A percentile compares a stretch with the other conserved stretches of the same genome.
phyloP scores from a whole-genome alignment of 2,329 filamentous ascomycete genomes.

The Apiospora marii region DNA sequence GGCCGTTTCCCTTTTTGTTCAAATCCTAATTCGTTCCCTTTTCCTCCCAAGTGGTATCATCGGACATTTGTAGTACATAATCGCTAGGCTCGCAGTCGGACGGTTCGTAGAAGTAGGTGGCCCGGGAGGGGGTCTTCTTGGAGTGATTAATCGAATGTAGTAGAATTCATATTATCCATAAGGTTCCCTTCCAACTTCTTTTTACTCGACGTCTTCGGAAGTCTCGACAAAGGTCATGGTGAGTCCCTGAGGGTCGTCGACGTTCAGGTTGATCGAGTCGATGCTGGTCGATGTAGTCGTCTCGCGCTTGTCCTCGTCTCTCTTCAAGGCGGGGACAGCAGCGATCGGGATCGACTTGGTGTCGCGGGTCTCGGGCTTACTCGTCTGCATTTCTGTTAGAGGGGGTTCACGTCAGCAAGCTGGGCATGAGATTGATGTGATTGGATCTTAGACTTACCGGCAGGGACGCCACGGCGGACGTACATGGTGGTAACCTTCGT shows the following conservation, averaged over 20 bases:
- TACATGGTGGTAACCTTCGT: conserved; percentile 57
- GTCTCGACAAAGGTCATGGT: conserved; percentile 57
- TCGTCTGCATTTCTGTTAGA: conserved; percentile 38
- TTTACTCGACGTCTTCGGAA: conserved; percentile 39
- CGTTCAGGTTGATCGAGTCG: conserved; percentile 54
- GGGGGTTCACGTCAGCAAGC: conserved; percentile 34
- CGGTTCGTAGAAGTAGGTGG: background rate
- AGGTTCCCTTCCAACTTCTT: background rate
- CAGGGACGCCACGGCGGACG: conserved; percentile 52
- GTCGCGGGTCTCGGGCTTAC: conserved; percentile 37
- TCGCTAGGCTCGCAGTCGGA: conserved; percentile 9
- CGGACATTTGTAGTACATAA: conserved; percentile 2
- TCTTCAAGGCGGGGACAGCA: conserved; percentile 31
- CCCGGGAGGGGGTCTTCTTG: conserved; percentile 11
- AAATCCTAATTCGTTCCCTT: background rate
- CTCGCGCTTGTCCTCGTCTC: conserved; percentile 35
- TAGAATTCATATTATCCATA: conserved; percentile 22
- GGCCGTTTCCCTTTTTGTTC: conserved; percentile 14
- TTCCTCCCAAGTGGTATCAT: conserved; percentile 17
- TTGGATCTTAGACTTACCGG: conserved; percentile 44
- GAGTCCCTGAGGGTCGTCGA: conserved; percentile 52
- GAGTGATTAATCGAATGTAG: conserved; percentile 22
- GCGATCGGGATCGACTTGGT: conserved; percentile 35
- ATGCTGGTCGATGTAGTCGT: conserved; percentile 39
- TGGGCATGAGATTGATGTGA: background rate